A percentile compares a stretch with the other conserved stretches of the same genome.
Conservation (phyloP, 139 green algal genomes). For the Chlamydomonas sp. region DNA sequence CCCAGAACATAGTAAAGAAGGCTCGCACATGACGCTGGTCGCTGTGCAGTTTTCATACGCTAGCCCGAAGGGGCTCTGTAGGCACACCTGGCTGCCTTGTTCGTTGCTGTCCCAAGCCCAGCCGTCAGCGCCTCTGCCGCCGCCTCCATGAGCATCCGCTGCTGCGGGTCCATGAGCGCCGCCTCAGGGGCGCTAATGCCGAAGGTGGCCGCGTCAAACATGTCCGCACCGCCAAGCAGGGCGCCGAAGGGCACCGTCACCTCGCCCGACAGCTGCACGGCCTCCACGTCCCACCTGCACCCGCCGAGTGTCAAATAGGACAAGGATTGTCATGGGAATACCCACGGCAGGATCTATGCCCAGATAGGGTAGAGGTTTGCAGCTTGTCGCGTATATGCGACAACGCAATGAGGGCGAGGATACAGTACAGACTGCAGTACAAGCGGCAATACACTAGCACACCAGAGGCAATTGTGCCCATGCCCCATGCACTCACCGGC, state of each 20-base stretch:
- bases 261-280: conserved; percentile 3
- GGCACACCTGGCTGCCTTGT: neutral
- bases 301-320: neutral
- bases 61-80: too few relatives aligned
- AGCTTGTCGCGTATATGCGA: too few relatives aligned
- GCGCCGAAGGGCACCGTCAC: conserved; percentile 46
- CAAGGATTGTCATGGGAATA: neutral
- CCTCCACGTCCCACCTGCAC: conserved; percentile 31
- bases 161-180: conserved; percentile 79
- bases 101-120: neutral
- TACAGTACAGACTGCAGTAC: too few relatives aligned
- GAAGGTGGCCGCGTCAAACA: conserved; percentile 83
- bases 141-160: conserved; percentile 75
- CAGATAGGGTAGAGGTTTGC: neutral
- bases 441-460: too few relatives aligned
- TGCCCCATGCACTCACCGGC: neutral
- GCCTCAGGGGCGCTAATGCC: conserved; percentile 66
- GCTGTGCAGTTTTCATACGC: too few relatives aligned
- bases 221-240: conserved; percentile 49
- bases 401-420: too few relatives aligned
- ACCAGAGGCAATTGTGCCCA: too few relatives aligned
- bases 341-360: neutral
- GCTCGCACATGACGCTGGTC: too few relatives aligned
- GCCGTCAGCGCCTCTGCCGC: conserved; percentile 41
- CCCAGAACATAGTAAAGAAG: too few relatives aligned